phyloP scores from a whole-genome alignment of 257 asterid species.

The Rubia yunnanensis region DNA sequence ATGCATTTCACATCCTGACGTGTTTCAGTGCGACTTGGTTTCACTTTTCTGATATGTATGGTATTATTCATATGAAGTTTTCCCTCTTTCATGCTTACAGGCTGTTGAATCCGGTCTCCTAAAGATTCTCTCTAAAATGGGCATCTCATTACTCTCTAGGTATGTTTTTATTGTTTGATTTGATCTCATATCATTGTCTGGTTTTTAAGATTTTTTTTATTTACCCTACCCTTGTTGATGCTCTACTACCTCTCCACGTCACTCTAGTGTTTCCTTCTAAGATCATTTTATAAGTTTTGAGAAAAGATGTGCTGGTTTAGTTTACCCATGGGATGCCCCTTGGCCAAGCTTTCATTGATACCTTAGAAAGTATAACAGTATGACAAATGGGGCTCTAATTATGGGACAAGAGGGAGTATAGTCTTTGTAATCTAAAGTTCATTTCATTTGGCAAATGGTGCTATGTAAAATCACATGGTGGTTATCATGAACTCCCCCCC shows the following conservation, averaged over 20 bases:
- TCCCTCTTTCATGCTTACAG: constrained; percentile 36
- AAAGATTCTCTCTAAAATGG: constrained; percentile 97
- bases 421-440: background rate
- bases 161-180: constrained; percentile 11
- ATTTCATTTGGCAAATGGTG: background rate
- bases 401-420: background rate
- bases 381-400: too few species aligned
- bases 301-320: background rate
- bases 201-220: background rate
- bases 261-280: background rate
- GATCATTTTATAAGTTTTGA: background rate
- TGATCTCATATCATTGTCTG: background rate
- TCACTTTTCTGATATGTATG: constrained; percentile 4
- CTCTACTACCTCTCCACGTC: background rate
- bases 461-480: background rate
- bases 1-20: background rate
- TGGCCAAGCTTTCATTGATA: background rate
- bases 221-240: background rate
- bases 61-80: constrained; percentile 10
- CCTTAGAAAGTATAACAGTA: background rate
- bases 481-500: background rate
- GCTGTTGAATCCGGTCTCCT: constrained; percentile 81
- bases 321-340: background rate
- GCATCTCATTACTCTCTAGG: constrained; percentile 98
- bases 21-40: background rate